Conservation (phyloP, 495 filamentous ascomycete genomes). For the Neurospora sp. region DNA sequence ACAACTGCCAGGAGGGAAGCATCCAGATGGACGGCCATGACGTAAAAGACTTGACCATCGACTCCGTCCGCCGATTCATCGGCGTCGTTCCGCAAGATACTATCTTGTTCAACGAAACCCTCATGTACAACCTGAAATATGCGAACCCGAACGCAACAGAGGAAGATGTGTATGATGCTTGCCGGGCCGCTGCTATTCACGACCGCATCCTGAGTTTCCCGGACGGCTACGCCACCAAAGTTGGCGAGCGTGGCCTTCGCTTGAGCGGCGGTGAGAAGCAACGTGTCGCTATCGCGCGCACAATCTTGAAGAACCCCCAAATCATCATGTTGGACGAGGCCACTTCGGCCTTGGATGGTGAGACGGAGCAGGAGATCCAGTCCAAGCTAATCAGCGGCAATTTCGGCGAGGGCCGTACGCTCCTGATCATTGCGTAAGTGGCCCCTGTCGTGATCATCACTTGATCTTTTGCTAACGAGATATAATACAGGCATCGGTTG, state of each 20-base stretch:
- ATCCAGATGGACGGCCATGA: constrained; percentile 79
- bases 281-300: constrained; percentile 91
- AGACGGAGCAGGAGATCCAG: constrained; percentile 95
- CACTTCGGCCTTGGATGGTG: constrained; percentile 87
- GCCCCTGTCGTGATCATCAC: not conserved
- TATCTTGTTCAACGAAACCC: constrained; percentile 87
- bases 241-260: constrained; percentile 87
- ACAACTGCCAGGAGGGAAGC: constrained; percentile 66
- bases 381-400: constrained; percentile 66
- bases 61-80: constrained; percentile 81
- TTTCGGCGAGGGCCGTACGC: constrained; percentile 74
- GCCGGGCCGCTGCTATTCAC: constrained; percentile 85
- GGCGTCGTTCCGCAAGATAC: constrained; percentile 97
- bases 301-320: constrained; percentile 88
- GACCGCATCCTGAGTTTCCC: constrained; percentile 92
- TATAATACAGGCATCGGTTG: constrained; percentile 55
- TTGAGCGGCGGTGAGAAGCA: constrained; percentile 96
- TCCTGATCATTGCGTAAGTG: constrained; percentile 52
- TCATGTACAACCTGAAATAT: constrained; percentile 96
- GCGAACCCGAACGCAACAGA: constrained; percentile 79
- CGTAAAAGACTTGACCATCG: constrained; percentile 78
- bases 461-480: not conserved
- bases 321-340: constrained; percentile 97
- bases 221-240: constrained; percentile 82
- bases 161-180: constrained; percentile 82